These are phyloP conservation scores for Candida ulmi DNA, from an alignment of 805 yeast species.

Conservation along the genomic window DNA sequence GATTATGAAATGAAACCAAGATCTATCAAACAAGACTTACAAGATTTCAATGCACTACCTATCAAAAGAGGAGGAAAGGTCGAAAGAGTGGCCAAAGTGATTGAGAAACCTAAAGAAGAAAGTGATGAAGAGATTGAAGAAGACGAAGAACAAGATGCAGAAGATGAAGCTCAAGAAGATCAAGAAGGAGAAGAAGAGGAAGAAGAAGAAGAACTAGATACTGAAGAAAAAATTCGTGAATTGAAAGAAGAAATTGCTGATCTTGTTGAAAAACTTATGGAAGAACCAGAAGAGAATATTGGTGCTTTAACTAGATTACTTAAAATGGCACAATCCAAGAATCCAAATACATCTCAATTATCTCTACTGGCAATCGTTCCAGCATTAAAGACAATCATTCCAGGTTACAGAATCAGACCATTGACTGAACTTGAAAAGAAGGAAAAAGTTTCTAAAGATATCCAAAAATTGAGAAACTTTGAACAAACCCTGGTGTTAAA, in stretches of 20 bases:
- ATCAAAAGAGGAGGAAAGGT: constrained; percentile 72
- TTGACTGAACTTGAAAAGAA: constrained; percentile 73
- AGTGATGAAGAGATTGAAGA: constrained; percentile 9
- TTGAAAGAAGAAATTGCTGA: constrained; percentile 82
- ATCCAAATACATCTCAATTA: constrained; percentile 60
- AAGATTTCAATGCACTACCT: constrained; percentile 67
- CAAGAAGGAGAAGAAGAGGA: constrained; percentile 23
- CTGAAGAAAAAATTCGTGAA: constrained; percentile 48
- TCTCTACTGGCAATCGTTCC: constrained; percentile 77
- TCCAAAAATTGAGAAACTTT: constrained; percentile 67
- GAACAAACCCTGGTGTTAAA: constrained; percentile 73
- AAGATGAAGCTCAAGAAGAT: constrained; percentile 20
- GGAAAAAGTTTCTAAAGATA: constrained; percentile 80
- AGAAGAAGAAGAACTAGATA: constrained; percentile 18
- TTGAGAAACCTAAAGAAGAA: constrained; percentile 11
- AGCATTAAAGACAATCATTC: constrained; percentile 79
- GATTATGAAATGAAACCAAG: constrained; percentile 78
- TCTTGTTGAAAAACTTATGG: constrained; percentile 69
- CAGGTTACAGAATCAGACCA: constrained; percentile 82
- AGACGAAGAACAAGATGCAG: constrained; percentile 13
- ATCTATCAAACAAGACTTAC: constrained; percentile 36
- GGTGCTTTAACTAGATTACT: constrained; percentile 58
- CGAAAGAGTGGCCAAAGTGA: constrained; percentile 51
- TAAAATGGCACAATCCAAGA: constrained; percentile 63
- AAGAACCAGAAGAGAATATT: constrained; percentile 86